Base-by-base conservation (phyloP, 371 early-diverging fungal species). In the Apophysomyces elegans region DNA sequence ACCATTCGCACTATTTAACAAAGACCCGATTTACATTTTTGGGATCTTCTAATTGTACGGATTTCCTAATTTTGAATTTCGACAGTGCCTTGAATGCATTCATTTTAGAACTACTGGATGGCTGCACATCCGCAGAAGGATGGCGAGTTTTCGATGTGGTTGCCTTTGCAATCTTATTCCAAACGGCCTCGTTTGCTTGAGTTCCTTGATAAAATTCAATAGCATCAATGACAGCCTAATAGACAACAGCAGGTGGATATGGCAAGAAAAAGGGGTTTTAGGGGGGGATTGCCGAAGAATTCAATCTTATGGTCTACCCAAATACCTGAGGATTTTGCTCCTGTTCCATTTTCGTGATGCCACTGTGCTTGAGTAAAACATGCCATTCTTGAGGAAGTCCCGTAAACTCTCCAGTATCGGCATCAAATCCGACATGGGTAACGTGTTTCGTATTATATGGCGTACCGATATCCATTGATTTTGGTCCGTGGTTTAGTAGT, bases 401-500 rank as follows among this genome's bases (percentile, higher is more conserved):
- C 41, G 93, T 93, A 66, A 95, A 95, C 75, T 93, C 94, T 63
- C 95, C 95, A 26, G 96, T 93, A 54, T 93, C 86, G 36, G 90
- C 79, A 78, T 95, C 90, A 76, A 91, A 94, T 4, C 96, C 96
- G 58, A 95, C 95, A 75, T 96, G 99, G 4, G 96, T 96, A 63
- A 97, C 80, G 78, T 98, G 99, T 26, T 95, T 90, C 12, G 97
- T 95, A 71, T 98, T 97, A 78, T 94, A 98, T 13, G 99, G 99
- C 13, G 92, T 89, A 4, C 72, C 97, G 66, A 98, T 96, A 78
- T 92, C 91, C 64, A 67, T 61, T 37, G 67, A 39, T 12, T 59
- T 43, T 16, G 64, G 59, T 46, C 64, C 54, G 21, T 50, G 54
- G 54, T 50, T 50, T 11, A 41, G n/a, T 32, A 37, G n/a, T 44